These are phyloP conservation scores for Vitis vinifera DNA, from an alignment of 164 flowering plant genomes.

Conservation along the genomic window ASM3070453v1 NC_081821.1:6966001-6966500, in stretches of 20 bases:
- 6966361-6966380: not conserved
- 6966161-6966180: constrained; percentile 62
- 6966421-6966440: too few species aligned
- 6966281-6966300: not conserved
- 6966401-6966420: not conserved
- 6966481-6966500: too few species aligned
- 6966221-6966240: constrained; percentile 91
- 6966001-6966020: too few species aligned
- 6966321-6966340: not conserved
- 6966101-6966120: not conserved
- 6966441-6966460: too few species aligned
- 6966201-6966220: constrained; percentile 85
- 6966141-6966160: constrained; percentile 54
- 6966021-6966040: constrained; percentile 1
- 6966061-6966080: not conserved
- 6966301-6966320: not conserved
- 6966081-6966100: not conserved
- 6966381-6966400: not conserved
- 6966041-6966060: constrained; percentile 1
- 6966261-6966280: not conserved
- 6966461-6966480: too few species aligned
- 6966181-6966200: constrained; percentile 91
- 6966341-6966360: not conserved
- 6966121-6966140: constrained; percentile 4
- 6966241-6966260: constrained; percentile 49